Percentiles rank a stretch among this genome's conserved stretches.
Conservation (phyloP, 179 eudicot genomes). For the Drosera spatulata region DNA sequence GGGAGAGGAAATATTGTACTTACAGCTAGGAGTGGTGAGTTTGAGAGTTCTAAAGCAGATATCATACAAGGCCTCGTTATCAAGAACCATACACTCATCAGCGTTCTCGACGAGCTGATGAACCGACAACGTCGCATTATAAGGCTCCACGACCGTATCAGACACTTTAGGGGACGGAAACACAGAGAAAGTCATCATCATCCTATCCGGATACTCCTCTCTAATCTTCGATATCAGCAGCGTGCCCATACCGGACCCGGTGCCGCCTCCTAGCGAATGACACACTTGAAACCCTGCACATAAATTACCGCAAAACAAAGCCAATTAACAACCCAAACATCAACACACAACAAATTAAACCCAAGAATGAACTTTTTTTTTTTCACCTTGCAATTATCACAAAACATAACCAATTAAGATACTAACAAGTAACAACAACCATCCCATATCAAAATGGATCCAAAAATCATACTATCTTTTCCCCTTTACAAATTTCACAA, state of each 20-base stretch:
- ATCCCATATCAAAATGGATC: too few relatives aligned
- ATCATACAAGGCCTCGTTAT: conserved; percentile 31
- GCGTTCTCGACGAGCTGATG: conserved; percentile 37
- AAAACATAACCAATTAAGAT: too few relatives aligned
- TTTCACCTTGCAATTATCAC: too few relatives aligned
- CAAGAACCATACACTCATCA: conserved; percentile 38
- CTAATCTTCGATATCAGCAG: conserved; percentile 31
- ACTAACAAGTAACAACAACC: too few relatives aligned
- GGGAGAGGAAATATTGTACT: neutral
- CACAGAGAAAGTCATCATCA: conserved; percentile 36
- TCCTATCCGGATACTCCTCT: conserved; percentile 33
- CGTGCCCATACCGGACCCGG: conserved; percentile 41
- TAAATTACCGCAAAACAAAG: neutral
- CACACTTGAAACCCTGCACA: conserved; percentile 32
- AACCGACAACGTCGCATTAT: conserved; percentile 33
- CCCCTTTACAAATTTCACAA: too few relatives aligned
- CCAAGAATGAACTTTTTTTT: too few relatives aligned
- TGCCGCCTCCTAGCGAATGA: conserved; percentile 33
- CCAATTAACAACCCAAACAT: neutral
- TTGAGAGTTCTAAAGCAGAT: conserved; percentile 32
- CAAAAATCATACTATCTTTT: too few relatives aligned
- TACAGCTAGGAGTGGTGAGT: conserved; percentile 35
- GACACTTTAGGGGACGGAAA: conserved; percentile 38
- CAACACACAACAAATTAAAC: neutral
- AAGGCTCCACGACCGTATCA: conserved; percentile 36